These are phyloP conservation scores for Anisogramma anomala DNA, from an alignment of 2,329 filamentous ascomycete species.

Conservation along the genomic window DNA sequence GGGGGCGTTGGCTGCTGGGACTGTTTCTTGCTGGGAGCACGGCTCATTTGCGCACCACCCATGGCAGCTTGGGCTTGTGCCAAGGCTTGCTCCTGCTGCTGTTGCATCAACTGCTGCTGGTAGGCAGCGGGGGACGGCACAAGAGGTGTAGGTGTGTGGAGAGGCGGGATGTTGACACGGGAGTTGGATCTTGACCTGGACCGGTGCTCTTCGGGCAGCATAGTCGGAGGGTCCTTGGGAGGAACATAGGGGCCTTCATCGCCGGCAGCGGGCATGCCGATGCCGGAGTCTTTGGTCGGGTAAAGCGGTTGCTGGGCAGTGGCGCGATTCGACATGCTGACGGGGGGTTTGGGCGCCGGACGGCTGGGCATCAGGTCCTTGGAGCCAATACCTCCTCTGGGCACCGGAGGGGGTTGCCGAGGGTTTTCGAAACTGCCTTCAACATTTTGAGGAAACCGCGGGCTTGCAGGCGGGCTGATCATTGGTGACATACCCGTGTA, in stretches of 20 bases:
- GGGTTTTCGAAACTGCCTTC: conserved; percentile 97
- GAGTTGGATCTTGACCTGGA: conserved; percentile 61
- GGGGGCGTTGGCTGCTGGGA: conserved; percentile 38
- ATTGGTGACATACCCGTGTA: conserved; percentile 50
- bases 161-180: conserved; percentile 35
- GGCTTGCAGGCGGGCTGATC: conserved; percentile 70
- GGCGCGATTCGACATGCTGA: conserved; percentile 44
- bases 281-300: conserved; percentile 49
- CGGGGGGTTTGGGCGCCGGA: conserved; percentile 79
- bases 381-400: conserved; percentile 37
- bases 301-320: conserved; percentile 43
- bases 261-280: conserved; percentile 48
- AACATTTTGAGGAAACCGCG: conserved; percentile 74
- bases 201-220: conserved; percentile 56
- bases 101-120: conserved; percentile 56
- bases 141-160: conserved; percentile 35
- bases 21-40: conserved; percentile 63
- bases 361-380: conserved; percentile 66
- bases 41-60: conserved; percentile 51
- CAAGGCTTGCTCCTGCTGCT: conserved; percentile 80
- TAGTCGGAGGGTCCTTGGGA: conserved; percentile 43
- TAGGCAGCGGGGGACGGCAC: conserved; percentile 36
- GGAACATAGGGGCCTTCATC: conserved; percentile 39
- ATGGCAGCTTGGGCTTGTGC: conserved; percentile 68
- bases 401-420: conserved; percentile 86